Evolutionary conservation across 306 rosid species (phyloP).

Genomic region (Rubus idaeus): DNA sequence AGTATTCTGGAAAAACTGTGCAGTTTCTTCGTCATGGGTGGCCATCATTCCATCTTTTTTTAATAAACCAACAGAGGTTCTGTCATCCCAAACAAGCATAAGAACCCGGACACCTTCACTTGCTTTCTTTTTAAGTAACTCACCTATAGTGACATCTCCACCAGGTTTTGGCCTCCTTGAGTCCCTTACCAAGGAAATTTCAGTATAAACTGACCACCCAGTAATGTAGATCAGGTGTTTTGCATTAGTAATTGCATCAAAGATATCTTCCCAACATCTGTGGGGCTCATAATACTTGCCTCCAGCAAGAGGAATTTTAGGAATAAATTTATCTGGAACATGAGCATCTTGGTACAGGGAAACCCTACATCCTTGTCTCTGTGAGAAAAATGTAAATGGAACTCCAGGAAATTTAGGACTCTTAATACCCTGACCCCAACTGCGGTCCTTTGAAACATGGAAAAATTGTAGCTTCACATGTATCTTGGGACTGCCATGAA

Average conservation of each 20-base stretch:
- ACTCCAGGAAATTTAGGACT: constrained; percentile 51
- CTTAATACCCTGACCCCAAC: constrained; percentile 45
- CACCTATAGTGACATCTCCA: constrained; percentile 42
- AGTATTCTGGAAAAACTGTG: constrained; percentile 29
- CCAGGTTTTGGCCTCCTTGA: constrained; percentile 48
- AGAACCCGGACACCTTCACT: constrained; percentile 51
- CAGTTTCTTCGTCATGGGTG: constrained; percentile 52
- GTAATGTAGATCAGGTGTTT: constrained; percentile 50
- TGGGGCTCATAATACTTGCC: constrained; percentile 47
- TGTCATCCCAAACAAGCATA: constrained; percentile 54
- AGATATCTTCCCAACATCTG: constrained; percentile 54
- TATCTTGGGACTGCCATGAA: constrained; percentile 39
- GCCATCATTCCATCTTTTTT: constrained; percentile 52
- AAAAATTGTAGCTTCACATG: constrained; percentile 45
- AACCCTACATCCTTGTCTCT: constrained; percentile 46
- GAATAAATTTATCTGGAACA: constrained; percentile 46
- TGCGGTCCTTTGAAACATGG: constrained; percentile 41
- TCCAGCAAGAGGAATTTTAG: constrained; percentile 49
- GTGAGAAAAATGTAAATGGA: constrained; percentile 46
- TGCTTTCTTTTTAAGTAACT: constrained; percentile 46
- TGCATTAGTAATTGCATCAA: constrained; percentile 53
- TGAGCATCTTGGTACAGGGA: constrained; percentile 50
- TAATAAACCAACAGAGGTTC: constrained; percentile 39
- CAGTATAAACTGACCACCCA: constrained; percentile 52
- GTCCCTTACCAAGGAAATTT: constrained; percentile 44